These are phyloP conservation scores for Cercospora zeina DNA, from an alignment of 2,329 filamentous ascomycete species.

Conservation along the genomic window DNA sequence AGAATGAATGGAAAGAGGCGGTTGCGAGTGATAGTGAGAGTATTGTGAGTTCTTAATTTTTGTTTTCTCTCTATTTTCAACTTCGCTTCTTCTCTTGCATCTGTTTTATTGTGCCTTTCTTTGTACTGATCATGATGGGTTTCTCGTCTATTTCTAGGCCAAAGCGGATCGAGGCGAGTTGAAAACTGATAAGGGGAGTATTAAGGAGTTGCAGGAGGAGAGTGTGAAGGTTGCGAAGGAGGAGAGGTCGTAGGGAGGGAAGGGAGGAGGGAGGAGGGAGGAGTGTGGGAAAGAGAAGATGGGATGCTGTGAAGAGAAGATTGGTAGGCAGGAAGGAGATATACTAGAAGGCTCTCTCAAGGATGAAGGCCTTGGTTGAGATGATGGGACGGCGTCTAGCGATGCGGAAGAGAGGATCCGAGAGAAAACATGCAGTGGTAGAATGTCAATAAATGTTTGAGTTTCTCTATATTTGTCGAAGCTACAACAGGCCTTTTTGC, in stretches of 20 bases:
- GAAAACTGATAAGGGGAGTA: slow-evolving; percentile 34
- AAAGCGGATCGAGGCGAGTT: slow-evolving; percentile 43
- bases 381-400: background rate
- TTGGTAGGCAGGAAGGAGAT: background rate
- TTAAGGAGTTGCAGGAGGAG: slow-evolving; percentile 41
- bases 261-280: background rate
- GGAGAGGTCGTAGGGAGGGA: slow-evolving; percentile 22
- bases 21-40: slow-evolving; percentile 79
- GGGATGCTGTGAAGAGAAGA: background rate
- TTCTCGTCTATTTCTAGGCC: slow-evolving; percentile 28
- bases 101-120: too few relatives aligned
- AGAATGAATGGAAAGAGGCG: slow-evolving; percentile 73
- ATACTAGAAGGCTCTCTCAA: background rate
- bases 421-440: background rate
- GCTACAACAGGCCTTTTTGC: background rate
- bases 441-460: background rate
- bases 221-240: slow-evolving; percentile 38
- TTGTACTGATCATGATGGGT: background rate
- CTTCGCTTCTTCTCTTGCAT: background rate
- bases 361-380: background rate
- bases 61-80: background rate
- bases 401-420: background rate
- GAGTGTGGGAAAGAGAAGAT: background rate
- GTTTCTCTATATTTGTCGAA: background rate
- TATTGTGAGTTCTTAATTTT: slow-evolving; percentile 53